Percentiles rank a stretch among this genome's conserved stretches.
These are phyloP conservation scores for Vigna trinervia DNA, from an alignment of 306 rosid species.

Conservation along the genomic window DNA sequence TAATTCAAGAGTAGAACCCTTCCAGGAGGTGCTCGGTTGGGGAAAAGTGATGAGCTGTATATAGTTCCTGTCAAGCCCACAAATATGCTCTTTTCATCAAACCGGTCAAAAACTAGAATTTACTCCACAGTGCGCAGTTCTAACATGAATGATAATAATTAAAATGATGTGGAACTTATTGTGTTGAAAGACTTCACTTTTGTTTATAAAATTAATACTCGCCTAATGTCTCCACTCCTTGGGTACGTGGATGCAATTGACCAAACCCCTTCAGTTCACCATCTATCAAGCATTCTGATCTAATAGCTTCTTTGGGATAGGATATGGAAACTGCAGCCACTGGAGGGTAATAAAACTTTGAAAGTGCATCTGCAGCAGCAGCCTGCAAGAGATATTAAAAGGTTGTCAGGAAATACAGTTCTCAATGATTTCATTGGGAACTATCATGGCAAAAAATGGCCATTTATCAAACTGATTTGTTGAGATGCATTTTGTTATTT, in stretches of 20 bases:
- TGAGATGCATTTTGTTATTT: conserved; percentile 21
- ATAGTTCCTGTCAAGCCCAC: conserved; percentile 79
- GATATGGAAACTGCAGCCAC: conserved; percentile 94
- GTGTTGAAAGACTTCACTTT: conserved; percentile 21
- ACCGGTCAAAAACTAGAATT: conserved; percentile 41
- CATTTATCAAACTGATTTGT: conserved; percentile 28
- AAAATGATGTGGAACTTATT: conserved; percentile 3
- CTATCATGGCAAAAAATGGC: conserved; percentile 8
- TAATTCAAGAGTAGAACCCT: conserved; percentile 93
- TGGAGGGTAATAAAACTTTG: conserved; percentile 91
- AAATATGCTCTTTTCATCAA: conserved; percentile 36
- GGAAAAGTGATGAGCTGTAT: conserved; percentile 96
- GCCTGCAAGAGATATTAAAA: conserved; percentile 59
- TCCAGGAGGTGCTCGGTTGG: conserved; percentile 92
- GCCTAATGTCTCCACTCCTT: conserved; percentile 98
- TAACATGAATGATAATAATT: conserved; percentile 29
- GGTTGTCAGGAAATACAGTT: conserved; percentile 35
- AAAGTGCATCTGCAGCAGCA: conserved; percentile 86
- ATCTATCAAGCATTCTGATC: conserved; percentile 78
- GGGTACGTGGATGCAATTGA: conserved; percentile 97
- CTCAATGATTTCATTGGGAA: conserved; percentile 12
- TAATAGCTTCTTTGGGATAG: conserved; percentile 95
- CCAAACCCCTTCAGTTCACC: conserved; percentile 95
- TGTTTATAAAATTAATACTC: conserved; percentile 30
- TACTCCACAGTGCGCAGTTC: conserved; percentile 20